Base-by-base conservation (phyloP, 2,329 filamentous ascomycete species). In the Fusarium aywerte region DNA sequence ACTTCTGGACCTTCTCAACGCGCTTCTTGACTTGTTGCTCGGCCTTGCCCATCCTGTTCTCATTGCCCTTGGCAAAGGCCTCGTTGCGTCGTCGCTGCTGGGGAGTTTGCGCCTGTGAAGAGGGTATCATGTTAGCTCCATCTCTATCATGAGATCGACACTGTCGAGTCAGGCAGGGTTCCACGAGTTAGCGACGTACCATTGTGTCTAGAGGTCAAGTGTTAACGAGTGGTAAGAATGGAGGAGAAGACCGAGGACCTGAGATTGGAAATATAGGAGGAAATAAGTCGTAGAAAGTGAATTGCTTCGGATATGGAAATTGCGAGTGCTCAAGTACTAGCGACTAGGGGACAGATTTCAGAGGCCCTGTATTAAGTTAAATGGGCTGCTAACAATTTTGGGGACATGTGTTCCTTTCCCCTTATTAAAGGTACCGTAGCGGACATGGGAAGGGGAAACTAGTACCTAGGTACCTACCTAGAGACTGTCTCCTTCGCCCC, bases 81-180 rank as follows among this genome's bases (percentile, higher is more conserved):
- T 87, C 87, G 82, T 96, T 96, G 67, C 90, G 89, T 75, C 88
- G 88, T 78, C 92, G 90, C 83, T 96, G 92, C 79, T 92, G 87
- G 72, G 90, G 92, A 71, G 92, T 96, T 89, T 95, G 92, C 72
- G 89, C 91, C 91, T 93, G 49, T 21, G 23, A 36, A 32, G 18
- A 38, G 20, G 12, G n/a, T 31, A 58, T 52, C 35, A 61, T 62
- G 58, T 67, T 68, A 68, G 59, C 60, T 48, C 58, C 60, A 66
- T 68, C 55, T 51, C 48, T 50, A 65, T 68, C 54, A 68, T 70
- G 59, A 39, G 52, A 70, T 61, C 54, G 54, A 53, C 57, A 62
- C 42, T 58, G 43, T 36, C 42, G 25, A 33, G 7, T 51, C 15
- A 45, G 39, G 40, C 15, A 45, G 39, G 40, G 36, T 53, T 35